These are phyloP conservation scores for Aspergillus latus DNA, from an alignment of 2,329 filamentous ascomycete genomes.

Conservation along the genomic window DNA sequence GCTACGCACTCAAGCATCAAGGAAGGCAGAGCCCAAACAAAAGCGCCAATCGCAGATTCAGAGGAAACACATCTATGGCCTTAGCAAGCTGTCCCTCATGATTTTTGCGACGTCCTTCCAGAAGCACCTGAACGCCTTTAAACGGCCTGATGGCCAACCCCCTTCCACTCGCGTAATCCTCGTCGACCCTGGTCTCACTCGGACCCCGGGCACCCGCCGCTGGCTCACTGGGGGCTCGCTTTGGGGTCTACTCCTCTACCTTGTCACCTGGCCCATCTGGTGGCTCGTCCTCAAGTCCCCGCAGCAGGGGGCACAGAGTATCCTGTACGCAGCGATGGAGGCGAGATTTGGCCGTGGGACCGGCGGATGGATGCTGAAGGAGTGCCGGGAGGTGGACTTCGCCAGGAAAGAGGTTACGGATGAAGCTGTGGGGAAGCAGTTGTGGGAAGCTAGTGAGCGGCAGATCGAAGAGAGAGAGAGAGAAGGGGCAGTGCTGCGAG, in stretches of 20 bases:
- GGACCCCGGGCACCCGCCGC: conserved; percentile 82
- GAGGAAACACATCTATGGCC: conserved; percentile 55
- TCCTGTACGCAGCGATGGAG: conserved; percentile 85
- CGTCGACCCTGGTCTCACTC: conserved; percentile 79
- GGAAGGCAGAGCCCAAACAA: conserved; percentile 16
- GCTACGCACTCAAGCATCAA: not conserved
- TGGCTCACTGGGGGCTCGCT: conserved; percentile 86
- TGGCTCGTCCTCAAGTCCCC: conserved; percentile 89
- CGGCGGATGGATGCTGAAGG: conserved; percentile 78
- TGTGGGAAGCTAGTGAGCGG: conserved; percentile 88
- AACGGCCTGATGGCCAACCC: conserved; percentile 77
- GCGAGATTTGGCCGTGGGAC: conserved; percentile 61
- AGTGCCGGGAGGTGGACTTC: conserved; percentile 75
- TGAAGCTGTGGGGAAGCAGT: conserved; percentile 74
- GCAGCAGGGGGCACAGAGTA: conserved; percentile 78
- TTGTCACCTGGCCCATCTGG: conserved; percentile 74
- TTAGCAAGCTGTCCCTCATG: conserved; percentile 75
- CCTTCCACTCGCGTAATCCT: conserved; percentile 81
- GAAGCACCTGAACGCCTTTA: conserved; percentile 82
- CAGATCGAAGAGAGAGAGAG: conserved; percentile 81
- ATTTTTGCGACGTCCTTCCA: conserved; percentile 88
- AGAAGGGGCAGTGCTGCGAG: conserved; percentile 65
- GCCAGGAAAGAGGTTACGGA: conserved; percentile 72
- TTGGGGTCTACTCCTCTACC: conserved; percentile 73
- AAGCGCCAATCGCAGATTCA: conserved; percentile 27